phyloP scores from a whole-genome alignment of 768 basidiomycete species.

The Tylopilus plumbeoviolaceoides region DNA sequence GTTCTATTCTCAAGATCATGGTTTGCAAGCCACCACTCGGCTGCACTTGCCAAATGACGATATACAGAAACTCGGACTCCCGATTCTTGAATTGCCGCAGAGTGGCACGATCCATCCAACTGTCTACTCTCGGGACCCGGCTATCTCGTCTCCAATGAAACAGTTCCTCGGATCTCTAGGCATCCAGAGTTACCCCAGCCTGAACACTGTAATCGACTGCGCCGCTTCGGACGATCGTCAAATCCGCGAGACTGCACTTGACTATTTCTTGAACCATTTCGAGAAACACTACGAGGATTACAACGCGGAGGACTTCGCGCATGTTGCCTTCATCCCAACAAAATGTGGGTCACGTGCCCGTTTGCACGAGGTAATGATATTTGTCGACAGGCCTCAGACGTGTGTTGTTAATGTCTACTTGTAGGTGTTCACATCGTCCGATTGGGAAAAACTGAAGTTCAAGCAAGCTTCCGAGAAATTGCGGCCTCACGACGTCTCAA shows the following conservation, averaged over 20 bases:
- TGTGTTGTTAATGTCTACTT: neutral
- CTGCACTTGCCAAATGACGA: slow-evolving; percentile 77
- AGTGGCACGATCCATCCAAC: neutral
- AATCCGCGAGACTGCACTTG: slow-evolving; percentile 1
- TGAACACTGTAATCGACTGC: slow-evolving; percentile 2
- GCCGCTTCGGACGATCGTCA: slow-evolving; percentile 3
- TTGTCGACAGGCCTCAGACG: neutral
- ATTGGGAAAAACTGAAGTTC: slow-evolving; percentile 10
- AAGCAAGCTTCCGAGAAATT: neutral
- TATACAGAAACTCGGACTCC: slow-evolving; percentile 68
- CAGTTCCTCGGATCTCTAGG: slow-evolving; percentile 2
- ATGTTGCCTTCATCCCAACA: slow-evolving; percentile 14
- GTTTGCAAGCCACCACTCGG: slow-evolving; percentile 30
- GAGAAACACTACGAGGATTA: slow-evolving; percentile 9
- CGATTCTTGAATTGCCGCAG: slow-evolving; percentile 49
- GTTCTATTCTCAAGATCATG: slow-evolving; percentile 4
- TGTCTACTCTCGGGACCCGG: neutral
- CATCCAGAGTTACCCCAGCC: neutral
- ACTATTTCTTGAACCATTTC: slow-evolving; percentile 11
- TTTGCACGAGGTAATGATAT: slow-evolving; percentile 8
- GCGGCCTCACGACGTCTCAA: slow-evolving; percentile 5
- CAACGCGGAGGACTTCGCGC: slow-evolving; percentile 6
- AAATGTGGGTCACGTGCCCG: slow-evolving; percentile 1
- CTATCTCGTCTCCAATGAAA: neutral
- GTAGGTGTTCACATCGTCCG: slow-evolving; percentile 6